Conservation (phyloP, 202 grass and related monocot genomes). For the Carex arenaria region DNA sequence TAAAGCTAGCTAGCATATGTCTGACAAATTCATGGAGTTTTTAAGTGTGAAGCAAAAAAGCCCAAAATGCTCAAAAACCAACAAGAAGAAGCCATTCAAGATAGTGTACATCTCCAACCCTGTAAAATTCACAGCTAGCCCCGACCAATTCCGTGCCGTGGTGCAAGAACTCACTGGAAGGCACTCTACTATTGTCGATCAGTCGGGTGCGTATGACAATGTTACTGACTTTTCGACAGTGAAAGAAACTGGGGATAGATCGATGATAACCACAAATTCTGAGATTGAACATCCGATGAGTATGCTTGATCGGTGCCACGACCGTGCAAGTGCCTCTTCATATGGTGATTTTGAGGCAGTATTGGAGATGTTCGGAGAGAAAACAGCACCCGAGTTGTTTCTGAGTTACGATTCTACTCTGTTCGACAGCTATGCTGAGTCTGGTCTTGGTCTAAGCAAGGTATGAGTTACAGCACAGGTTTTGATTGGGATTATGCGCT, state of each 20-base stretch:
- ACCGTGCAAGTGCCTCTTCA: neutral
- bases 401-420: neutral
- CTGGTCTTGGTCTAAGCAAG: neutral
- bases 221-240: neutral
- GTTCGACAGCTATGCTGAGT: neutral
- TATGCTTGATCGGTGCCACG: neutral
- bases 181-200: conserved; percentile 54
- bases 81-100: conserved; percentile 56
- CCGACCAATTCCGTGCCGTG: conserved; percentile 62
- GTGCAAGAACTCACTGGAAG: conserved; percentile 90
- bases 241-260: conserved; percentile 1
- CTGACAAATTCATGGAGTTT: conserved; percentile 36
- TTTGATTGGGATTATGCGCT: neutral
- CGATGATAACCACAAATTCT: neutral
- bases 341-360: conserved; percentile 6
- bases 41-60: conserved; percentile 46
- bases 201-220: neutral
- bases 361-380: conserved; percentile 8
- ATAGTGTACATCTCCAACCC: conserved; percentile 96
- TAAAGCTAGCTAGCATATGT: neutral
- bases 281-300: neutral
- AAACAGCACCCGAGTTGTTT: neutral
- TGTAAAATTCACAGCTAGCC: conserved; percentile 57
- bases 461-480: neutral
- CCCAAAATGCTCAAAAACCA: neutral